A percentile compares a stretch with the other conserved stretches of the same genome.
These are phyloP conservation scores for Aspergillus candidus DNA, from an alignment of 2,329 filamentous ascomycete genomes.

Conservation along the genomic window DNA sequence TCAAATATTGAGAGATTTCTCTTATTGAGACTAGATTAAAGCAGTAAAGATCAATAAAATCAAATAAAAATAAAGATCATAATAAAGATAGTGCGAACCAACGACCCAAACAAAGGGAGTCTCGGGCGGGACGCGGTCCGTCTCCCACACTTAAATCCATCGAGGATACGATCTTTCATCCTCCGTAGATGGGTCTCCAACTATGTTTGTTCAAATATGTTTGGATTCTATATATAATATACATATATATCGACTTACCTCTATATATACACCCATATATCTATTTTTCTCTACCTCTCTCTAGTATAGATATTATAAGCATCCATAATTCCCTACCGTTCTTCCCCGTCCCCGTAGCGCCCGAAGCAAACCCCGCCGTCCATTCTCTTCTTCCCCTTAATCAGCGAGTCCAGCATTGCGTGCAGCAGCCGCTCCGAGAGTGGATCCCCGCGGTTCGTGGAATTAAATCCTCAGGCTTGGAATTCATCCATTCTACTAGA, in stretches of 20 bases:
- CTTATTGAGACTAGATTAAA: background rate
- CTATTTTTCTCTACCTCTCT: too few relatives aligned
- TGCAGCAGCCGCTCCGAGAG: slow-evolving; percentile 14
- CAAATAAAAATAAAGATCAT: background rate
- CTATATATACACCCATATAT: too few relatives aligned
- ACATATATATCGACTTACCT: too few relatives aligned
- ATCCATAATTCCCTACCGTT: too few relatives aligned
- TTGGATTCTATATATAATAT: too few relatives aligned
- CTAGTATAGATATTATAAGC: too few relatives aligned
- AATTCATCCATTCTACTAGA: background rate
- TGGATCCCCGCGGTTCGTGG: background rate
- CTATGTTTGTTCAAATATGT: too few relatives aligned
- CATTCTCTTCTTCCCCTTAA: slow-evolving; percentile 3
- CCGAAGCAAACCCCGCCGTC: slow-evolving; percentile 9
- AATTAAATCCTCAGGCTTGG: background rate
- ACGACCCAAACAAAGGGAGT: slow-evolving; percentile 12
- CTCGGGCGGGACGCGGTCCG: slow-evolving; percentile 21
- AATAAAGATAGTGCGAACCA: background rate
- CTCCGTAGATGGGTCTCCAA: too few relatives aligned
- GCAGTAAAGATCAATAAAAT: background rate
- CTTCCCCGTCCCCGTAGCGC: slow-evolving; percentile 13
- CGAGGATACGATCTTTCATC: background rate
- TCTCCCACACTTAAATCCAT: slow-evolving; percentile 14
- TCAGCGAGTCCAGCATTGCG: slow-evolving; percentile 11
- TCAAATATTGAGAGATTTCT: background rate